Evolutionary conservation across 2,329 filamentous ascomycete genomes (phyloP), one percentile per base, ranked within the genome.

Genomic region (Aspergillus ochraceus): DNA sequence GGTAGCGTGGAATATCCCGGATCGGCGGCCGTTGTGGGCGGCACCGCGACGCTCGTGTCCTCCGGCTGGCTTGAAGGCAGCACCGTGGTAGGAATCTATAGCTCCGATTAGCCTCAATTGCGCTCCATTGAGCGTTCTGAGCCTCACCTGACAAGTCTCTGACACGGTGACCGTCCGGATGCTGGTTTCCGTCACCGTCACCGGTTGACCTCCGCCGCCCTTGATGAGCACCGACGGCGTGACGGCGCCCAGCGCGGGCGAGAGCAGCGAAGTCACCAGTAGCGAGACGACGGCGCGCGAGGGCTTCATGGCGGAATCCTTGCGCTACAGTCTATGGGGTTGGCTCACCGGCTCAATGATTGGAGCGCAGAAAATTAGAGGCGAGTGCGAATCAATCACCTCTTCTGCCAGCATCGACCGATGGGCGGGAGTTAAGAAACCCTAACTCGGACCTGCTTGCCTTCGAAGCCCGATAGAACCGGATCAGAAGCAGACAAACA

Each of bases 171-270:
- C 42, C 6, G 14, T 49, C 46, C 10, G 19, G 30, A 24, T 39
- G 12, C 30, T n/a, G 1, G 52, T 54, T 54, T 54, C 52, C 20
- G 52, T 54, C 19, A 54, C 52, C 10, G 52, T 56, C 11, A 50
- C 45, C 45, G 29, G 17, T n/a, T n/a, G 36, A n/a, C 54, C 17
- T 22, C 14, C 17, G 52, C 36, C n/a, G n/a, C 20, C 22, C 19
- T 36, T n/a, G 6, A 12, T 46, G 30, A n/a, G 45, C 45, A 14
- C 36, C n/a, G 39, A 54, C n/a, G 52, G 52, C 36, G 30, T 24
- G 6, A 19, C 36, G 17, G 39, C 39, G 9, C 10, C 52, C 30
- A 20, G 24, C 2, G 36, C 52, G 8, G 52, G 36, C 4, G 52
- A 45, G 19, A 54, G 11, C 52, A 54, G 3, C 4, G 36, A 54